phyloP scores from a whole-genome alignment of 1,139 yeast species.

The Diutina neorugosa region DNA sequence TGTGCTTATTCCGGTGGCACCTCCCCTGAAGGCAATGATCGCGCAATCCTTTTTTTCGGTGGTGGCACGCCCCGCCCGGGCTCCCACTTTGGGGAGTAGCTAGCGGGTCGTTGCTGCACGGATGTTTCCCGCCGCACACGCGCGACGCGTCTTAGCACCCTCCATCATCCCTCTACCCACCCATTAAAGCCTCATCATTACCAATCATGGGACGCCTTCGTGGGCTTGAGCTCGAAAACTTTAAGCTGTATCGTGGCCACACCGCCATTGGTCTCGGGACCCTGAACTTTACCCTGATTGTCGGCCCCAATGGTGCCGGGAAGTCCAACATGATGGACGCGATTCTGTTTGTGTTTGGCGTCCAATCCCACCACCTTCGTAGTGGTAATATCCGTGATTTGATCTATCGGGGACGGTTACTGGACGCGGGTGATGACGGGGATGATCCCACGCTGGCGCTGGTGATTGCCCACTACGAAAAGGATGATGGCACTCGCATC shows the following conservation, averaged over 20 bases:
- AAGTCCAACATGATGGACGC: slow-evolving; percentile 98
- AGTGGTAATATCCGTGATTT: slow-evolving; percentile 65
- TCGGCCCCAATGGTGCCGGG: slow-evolving; percentile 98
- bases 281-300: slow-evolving; percentile 75
- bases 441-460: slow-evolving; percentile 32
- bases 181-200: not conserved
- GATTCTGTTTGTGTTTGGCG: slow-evolving; percentile 87
- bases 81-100: too few species aligned
- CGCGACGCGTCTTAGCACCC: not conserved
- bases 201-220: slow-evolving; percentile 57
- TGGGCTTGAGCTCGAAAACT: slow-evolving; percentile 69
- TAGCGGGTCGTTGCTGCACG: too few species aligned
- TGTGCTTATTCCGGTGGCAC: not conserved
- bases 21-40: not conserved
- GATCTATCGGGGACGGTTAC: slow-evolving; percentile 60
- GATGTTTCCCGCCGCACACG: not conserved
- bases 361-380: slow-evolving; percentile 65
- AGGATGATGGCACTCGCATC: slow-evolving; percentile 41
- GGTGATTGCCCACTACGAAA: slow-evolving; percentile 71
- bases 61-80: too few species aligned
- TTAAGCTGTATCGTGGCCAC: slow-evolving; percentile 80
- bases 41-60: not conserved
- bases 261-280: slow-evolving; percentile 73
- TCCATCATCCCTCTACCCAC: not conserved
- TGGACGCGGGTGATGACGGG: slow-evolving; percentile 4